phyloP scores from a whole-genome alignment of 164 flowering plant genomes.

The Vitis labrusca region DNA sequence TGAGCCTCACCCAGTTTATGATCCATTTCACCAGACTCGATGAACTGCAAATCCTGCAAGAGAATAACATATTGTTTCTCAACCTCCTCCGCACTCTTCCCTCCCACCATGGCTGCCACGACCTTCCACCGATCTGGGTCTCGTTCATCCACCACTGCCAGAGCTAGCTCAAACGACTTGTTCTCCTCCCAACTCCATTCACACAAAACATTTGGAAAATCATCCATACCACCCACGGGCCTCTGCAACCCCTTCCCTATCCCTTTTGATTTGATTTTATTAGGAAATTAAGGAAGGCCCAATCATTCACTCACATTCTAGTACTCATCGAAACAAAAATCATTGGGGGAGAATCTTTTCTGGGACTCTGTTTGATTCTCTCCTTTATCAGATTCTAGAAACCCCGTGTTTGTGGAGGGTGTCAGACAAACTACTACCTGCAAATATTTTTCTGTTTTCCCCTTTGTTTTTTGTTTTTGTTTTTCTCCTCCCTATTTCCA shows the following conservation, averaged over 20 bases:
- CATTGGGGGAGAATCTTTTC: constrained; percentile 12
- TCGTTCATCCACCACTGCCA: constrained; percentile 56
- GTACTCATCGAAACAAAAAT: constrained; percentile 17
- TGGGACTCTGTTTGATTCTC: constrained; percentile 11
- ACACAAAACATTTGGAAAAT: constrained; percentile 21
- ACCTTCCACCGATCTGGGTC: constrained; percentile 62
- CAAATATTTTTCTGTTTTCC: constrained; percentile 7
- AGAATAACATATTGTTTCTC: constrained; percentile 56
- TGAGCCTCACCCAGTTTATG: constrained; percentile 26
- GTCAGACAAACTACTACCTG: constrained; percentile 5
- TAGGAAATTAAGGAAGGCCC: constrained; percentile 14
- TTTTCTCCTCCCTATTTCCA: no score
- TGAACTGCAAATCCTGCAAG: constrained; percentile 55
- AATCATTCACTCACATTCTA: constrained; percentile 29
- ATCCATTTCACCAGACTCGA: constrained; percentile 55
- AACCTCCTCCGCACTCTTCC: constrained; percentile 57
- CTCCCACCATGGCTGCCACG: constrained; percentile 65
- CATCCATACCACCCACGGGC: constrained; percentile 23
- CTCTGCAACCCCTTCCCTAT: background rate
- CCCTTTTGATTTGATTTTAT: background rate
- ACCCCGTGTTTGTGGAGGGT: background rate
- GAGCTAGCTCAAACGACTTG: constrained; percentile 70
- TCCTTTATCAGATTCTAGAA: constrained; percentile 15
- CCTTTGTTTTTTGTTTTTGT: constrained; percentile 1
- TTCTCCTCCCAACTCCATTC: constrained; percentile 83